These are phyloP conservation scores for Leucogyrophana mollusca DNA, from an alignment of 768 basidiomycete genomes.

Conservation along the genomic window DNA sequence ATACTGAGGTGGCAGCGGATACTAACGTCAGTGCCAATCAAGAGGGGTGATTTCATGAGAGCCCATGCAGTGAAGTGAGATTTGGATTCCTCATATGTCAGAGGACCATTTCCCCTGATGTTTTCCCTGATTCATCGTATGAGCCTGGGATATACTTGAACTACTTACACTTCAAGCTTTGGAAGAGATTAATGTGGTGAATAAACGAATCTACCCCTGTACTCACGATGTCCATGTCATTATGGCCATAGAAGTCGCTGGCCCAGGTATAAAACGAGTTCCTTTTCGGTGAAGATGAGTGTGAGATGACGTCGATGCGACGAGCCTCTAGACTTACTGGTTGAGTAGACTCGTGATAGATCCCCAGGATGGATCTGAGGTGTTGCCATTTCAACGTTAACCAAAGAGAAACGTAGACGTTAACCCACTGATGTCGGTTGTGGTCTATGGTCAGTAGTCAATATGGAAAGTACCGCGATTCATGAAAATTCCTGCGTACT, in stretches of 20 bases:
- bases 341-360: conserved; percentile 55
- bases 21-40: conserved; percentile 59
- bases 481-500: conserved; percentile 32
- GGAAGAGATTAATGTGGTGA: conserved; percentile 2
- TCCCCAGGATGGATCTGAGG: conserved; percentile 45
- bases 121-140: conserved; percentile 3
- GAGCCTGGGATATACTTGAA: background rate
- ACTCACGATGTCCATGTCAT: conserved; percentile 66
- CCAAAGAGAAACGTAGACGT: background rate
- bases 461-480: background rate
- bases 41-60: conserved; percentile 65
- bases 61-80: conserved; percentile 76
- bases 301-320: background rate
- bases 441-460: conserved; percentile 35
- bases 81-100: conserved; percentile 63
- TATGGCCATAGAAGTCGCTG: conserved; percentile 65
- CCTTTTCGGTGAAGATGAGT: conserved; percentile 28
- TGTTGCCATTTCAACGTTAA: no score
- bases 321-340: conserved; percentile 32
- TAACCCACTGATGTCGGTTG: conserved; percentile 44
- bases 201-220: background rate
- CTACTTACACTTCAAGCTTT: conserved; percentile 56
- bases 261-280: conserved; percentile 65
- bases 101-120: conserved; percentile 57
- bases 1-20: conserved; percentile 1